These are phyloP conservation scores for Chrysophaeum taylorii DNA, from an alignment of 352 stramenopile species.

Conservation along the genomic window DNA sequence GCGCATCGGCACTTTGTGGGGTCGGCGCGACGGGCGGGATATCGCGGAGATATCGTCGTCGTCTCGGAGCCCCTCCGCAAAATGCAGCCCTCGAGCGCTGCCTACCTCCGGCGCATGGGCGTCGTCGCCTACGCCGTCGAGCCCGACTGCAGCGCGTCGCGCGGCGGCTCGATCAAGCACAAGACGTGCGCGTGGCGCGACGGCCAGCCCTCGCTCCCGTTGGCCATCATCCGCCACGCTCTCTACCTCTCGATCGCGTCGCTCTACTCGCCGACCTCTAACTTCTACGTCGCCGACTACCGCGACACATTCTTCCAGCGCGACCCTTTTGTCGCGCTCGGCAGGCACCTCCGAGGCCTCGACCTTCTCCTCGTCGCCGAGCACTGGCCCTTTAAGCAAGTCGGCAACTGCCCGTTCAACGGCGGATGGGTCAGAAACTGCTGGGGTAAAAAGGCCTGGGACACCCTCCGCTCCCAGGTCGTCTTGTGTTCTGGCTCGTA, in stretches of 20 bases:
- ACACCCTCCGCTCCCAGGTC: neutral
- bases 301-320: conserved; percentile 9
- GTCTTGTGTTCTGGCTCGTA: conserved; percentile 1
- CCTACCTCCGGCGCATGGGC: neutral
- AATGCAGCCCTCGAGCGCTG: neutral
- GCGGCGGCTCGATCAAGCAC: conserved; percentile 3
- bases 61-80: neutral
- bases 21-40: neutral
- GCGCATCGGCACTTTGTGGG: neutral
- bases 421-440: conserved; percentile 6
- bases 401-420: conserved; percentile 11
- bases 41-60: neutral
- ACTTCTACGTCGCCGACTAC: conserved; percentile 13
- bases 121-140: conserved; percentile 1
- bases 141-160: neutral
- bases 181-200: conserved; percentile 11
- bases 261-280: neutral
- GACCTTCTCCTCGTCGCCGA: conserved; percentile 10
- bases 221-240: conserved; percentile 12
- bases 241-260: conserved; percentile 1
- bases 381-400: conserved; percentile 13
- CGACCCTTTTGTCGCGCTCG: neutral
- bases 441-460: neutral
- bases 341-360: neutral
- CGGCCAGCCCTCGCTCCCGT: neutral